Conservation (phyloP, 1,284 basidiomycete species). For the Marasmius tenuissimus region DNA sequence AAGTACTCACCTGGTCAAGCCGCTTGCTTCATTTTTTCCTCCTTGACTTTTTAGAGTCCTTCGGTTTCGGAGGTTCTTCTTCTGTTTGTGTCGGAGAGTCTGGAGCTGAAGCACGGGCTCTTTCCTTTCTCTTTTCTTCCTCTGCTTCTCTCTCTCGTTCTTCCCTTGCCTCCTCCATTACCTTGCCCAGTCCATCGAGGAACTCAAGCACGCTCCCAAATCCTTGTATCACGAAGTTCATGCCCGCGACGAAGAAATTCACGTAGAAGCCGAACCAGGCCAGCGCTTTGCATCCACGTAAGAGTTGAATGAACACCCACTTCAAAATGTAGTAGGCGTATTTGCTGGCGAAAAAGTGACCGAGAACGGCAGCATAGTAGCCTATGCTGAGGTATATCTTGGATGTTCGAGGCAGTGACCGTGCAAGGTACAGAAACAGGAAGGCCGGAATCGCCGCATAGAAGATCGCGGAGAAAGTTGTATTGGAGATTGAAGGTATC, state of each 20-base stretch:
- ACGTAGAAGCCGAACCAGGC: constrained; percentile 7
- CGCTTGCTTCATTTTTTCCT: background rate
- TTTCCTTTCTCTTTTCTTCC: background rate
- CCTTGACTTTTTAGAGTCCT: background rate
- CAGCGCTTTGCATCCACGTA: constrained; percentile 1
- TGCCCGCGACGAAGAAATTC: constrained; percentile 1
- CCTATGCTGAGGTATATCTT: background rate
- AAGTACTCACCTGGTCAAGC: background rate
- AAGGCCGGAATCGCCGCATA: background rate
- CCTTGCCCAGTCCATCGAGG: background rate
- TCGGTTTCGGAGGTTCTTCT: background rate
- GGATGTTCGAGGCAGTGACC: background rate
- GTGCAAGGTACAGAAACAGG: background rate
- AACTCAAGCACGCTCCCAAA: background rate
- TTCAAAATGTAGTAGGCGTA: background rate
- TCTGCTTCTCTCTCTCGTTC: background rate
- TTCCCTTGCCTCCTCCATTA: background rate
- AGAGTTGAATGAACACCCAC: background rate
- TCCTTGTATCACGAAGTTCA: constrained; percentile 1
- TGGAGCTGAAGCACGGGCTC: background rate
- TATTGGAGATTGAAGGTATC: background rate
- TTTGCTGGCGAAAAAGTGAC: background rate
- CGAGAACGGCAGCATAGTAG: background rate
- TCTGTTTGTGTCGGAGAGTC: background rate
- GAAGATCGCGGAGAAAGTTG: background rate